These are phyloP conservation scores for Marasmius oreades DNA, from an alignment of 1,284 basidiomycete species.

Conservation along the genomic window DNA sequence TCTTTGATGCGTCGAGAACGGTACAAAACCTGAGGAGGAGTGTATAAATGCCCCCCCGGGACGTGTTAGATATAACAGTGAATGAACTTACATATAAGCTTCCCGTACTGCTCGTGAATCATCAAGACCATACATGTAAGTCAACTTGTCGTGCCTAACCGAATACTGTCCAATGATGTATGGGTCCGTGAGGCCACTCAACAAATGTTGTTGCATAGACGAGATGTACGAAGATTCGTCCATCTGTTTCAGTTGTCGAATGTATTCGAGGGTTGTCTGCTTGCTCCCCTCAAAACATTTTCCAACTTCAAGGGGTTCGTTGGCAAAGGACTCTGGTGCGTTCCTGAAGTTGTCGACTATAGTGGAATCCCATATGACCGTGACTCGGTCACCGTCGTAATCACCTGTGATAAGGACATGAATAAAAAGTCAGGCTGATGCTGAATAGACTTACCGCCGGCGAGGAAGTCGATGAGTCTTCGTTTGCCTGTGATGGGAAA, in stretches of 20 bases:
- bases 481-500: constrained; percentile 35
- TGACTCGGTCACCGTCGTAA: constrained; percentile 42
- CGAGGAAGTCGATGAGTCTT: constrained; percentile 37
- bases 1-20: constrained; percentile 12
- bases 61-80: not conserved
- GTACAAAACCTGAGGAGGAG: constrained; percentile 6
- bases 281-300: constrained; percentile 27
- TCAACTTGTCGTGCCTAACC: constrained; percentile 33
- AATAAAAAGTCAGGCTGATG: not conserved
- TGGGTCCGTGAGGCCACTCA: constrained; percentile 30
- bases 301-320: constrained; percentile 27
- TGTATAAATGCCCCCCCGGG: too few relatives aligned
- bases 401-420: constrained; percentile 28
- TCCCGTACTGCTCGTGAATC: constrained; percentile 12
- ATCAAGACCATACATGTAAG: constrained; percentile 20
- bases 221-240: constrained; percentile 18
- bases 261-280: constrained; percentile 27
- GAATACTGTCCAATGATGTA: constrained; percentile 37
- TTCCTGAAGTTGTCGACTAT: constrained; percentile 34
- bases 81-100: constrained; percentile 17
- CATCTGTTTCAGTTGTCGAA: not conserved
- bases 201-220: constrained; percentile 31
- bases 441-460: constrained; percentile 29
- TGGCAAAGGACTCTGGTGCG: constrained; percentile 30
- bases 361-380: constrained; percentile 35